Evolutionary conservation across 2,329 filamentous ascomycete species (phyloP), one percentile per base, ranked within the genome.

Genomic region (Madurella fahalii): DNA sequence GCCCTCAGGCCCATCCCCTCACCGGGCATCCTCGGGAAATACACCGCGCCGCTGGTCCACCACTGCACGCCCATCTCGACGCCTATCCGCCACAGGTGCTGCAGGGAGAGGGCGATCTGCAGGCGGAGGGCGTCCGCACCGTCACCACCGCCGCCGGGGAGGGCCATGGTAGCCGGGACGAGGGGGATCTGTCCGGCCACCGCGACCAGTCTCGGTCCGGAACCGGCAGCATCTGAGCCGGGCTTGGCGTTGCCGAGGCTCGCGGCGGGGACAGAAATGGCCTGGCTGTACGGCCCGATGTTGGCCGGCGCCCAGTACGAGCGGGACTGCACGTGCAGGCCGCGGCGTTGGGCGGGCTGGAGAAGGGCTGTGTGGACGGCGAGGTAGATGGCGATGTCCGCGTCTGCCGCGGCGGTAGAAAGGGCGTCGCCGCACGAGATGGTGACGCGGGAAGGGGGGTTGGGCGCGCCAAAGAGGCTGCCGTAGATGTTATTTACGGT

Each of bases 281-380:
- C 90, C 73, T 99, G 94, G 53, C 92, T 96, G 71, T 97, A 97
- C 0, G 94, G 94, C 0, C 94, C 94, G 51, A 99, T 97, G 66
- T 97, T 97, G 17, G 94, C 93, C 0, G 94, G 94, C 0, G 94
- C 94, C 94, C 94, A 99, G 76, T 97, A 97, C 11, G 90, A 95
- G 40, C 89, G 79, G 3, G 89, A 92, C 71, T 97, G 94, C 5
- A 99, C 92, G 69, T 99, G 94, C 1, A 97, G 79, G 0, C 82
- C 83, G 49, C 78, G 76, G 71, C 88, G 71, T 32, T 67, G 63
- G n/a, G 51, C 50, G 5, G 50, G 57, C 9, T 58, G 54, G 18
- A 69, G 57, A 2, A 37, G 34, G 34, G 57, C 57, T 1, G 65
- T 58, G 20, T 75, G 73, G 3, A 75, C 67, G 1, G 73, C 73